Base-by-base conservation (phyloP, 768 basidiomycete genomes). In the Royoungia palumana region DNA sequence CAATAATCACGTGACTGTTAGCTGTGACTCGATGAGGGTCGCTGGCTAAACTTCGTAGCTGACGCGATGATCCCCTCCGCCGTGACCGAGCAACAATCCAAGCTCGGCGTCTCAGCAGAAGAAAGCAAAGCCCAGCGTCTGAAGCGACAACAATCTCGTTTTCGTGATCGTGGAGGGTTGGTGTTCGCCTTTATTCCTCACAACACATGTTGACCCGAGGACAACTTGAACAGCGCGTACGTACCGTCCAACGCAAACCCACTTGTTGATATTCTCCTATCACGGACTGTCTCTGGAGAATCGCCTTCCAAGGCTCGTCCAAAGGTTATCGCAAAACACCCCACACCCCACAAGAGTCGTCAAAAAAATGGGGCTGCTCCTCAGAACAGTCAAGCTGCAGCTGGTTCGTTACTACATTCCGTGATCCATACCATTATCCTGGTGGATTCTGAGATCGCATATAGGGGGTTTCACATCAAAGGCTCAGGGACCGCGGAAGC, bases 131-230 rank as follows among this genome's bases (percentile, higher is more conserved):
- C 76, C 0, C 69, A 82, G 41, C 79, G 86, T 37, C 60, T 80
- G 14, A 74, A 83, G 59, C 76, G 83, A 35, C 81, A 81, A 51
- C 80, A 86, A 55, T 74, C 83, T 28, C 72, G 85, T 21, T 83
- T 85, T 64, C 76, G 85, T 45, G 82, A 86, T 65, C 77, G 82
- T 46, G 82, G 82, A 49, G 82, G 82, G 82, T 83, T 25, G 52
- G 79, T 69, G 35, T 28, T 21, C 14, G 6, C 25, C 17, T 22
- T 44, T 35, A 13, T 30, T 2, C 14, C 9, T 37, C 39, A 13
- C 32, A n/a, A 34, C 34, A 17, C 16, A 41, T 14, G 25, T n/a
- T 51, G 35, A 55, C 44, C 5, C 10, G 28, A 13, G 11, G 19
- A 19, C 6, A 21, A 19, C n/a, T 22, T 21, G 16, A 32, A 28